These are phyloP conservation scores for Metschnikowia dekortorum DNA, from an alignment of 805 yeast genomes.

Conservation along the genomic window DNA sequence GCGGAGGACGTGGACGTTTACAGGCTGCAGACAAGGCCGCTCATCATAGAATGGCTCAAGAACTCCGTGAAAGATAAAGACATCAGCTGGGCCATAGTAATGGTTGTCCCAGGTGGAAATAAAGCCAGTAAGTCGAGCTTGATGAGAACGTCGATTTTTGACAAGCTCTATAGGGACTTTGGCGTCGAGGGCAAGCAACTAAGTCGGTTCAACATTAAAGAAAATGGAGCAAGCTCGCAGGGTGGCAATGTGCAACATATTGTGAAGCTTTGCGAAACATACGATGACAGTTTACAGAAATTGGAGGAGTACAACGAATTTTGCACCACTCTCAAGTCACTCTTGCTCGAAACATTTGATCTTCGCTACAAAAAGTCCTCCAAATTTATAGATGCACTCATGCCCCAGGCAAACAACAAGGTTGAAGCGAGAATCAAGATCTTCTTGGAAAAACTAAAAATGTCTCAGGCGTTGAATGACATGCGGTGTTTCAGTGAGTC, in stretches of 20 bases:
- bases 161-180: constrained; percentile 54
- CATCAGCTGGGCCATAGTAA: constrained; percentile 61
- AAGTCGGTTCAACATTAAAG: constrained; percentile 16
- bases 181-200: constrained; percentile 37
- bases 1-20: constrained; percentile 70
- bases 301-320: constrained; percentile 51
- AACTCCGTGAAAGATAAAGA: constrained; percentile 32
- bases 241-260: constrained; percentile 8
- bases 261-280: constrained; percentile 36
- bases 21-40: constrained; percentile 73
- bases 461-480: constrained; percentile 50
- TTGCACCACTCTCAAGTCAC: constrained; percentile 41
- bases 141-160: constrained; percentile 46
- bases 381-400: constrained; percentile 10
- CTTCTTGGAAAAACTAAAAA: constrained; percentile 44
- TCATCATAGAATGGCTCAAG: constrained; percentile 76
- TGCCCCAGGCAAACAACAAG: constrained; percentile 33
- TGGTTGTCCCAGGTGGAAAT: constrained; percentile 40
- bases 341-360: constrained; percentile 51
- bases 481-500: constrained; percentile 62
- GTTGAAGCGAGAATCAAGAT: constrained; percentile 11
- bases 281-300: constrained; percentile 32
- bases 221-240: constrained; percentile 9
- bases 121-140: constrained; percentile 34
- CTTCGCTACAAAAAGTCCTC: constrained; percentile 14